A percentile compares a stretch with the other conserved stretches of the same genome.
Evolutionary conservation across 1,139 yeast genomes (phyloP).

Genomic region (Debaryomyces sp.): DNA sequence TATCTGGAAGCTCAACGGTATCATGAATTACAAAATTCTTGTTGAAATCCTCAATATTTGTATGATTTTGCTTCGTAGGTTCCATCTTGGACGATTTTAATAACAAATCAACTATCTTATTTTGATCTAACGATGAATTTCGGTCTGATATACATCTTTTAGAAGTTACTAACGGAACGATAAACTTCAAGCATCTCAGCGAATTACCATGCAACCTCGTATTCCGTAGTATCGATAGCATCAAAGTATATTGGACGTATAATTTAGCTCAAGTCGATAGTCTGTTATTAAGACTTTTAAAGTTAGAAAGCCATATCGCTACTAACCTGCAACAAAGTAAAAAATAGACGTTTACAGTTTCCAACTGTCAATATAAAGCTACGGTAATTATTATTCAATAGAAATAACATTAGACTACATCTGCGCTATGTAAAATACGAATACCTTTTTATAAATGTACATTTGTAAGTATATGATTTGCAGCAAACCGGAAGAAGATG

Average conservation of each 20-base stretch:
- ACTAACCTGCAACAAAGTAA: not conserved
- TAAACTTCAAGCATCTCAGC: not conserved
- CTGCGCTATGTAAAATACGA: not conserved
- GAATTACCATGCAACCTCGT: not conserved
- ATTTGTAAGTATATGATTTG: constrained; percentile 13
- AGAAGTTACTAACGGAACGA: not conserved
- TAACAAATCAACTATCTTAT: constrained; percentile 7
- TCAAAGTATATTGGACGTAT: not conserved
- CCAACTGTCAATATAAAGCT: not conserved
- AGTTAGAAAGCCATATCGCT: not conserved
- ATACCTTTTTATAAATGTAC: constrained; percentile 13
- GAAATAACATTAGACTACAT: not conserved
- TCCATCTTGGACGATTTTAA: constrained; percentile 5
- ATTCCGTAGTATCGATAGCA: constrained; percentile 1
- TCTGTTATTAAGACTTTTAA: not conserved
- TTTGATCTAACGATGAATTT: constrained; percentile 1
- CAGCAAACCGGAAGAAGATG: constrained; percentile 7
- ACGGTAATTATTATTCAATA: not conserved
- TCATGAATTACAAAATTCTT: not conserved
- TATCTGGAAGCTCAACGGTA: constrained; percentile 3
- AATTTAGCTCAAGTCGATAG: not conserved
- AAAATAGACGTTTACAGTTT: not conserved
- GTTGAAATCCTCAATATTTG: not conserved
- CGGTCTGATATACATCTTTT: not conserved
- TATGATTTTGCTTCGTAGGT: not conserved